Evolutionary conservation across 495 filamentous ascomycete genomes (phyloP), one percentile per base, ranked within the genome.

Genomic region (Lophiostoma macrostomum): DNA sequence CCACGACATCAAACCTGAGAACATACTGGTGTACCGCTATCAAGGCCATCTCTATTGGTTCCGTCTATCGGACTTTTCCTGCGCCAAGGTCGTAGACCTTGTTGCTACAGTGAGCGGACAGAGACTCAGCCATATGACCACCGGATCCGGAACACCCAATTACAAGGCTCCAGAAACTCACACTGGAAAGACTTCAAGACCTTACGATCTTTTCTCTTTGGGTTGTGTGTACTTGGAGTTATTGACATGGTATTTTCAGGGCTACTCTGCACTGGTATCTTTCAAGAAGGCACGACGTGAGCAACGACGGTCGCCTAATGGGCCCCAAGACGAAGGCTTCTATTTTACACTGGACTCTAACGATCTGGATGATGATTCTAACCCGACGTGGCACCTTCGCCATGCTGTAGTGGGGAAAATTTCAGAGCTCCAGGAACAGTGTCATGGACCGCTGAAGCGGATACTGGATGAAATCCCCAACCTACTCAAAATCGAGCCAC

Each of bases 1-100:
- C 14, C 50, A 53, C 28, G 39, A 53, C 39, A 36, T 53, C 28
- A 53, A 53, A 24, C 50, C 39, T 2, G 50, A 36, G 2, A 53
- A 53, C 39, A 44, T 53, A 5, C 30, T 53, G 16, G 46, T 50
- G 3, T 50, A 38, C 24, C 1, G 3, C 3, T 34, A 45, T 14
- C 10, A n/a, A 2, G 36, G 22, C 5, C 8, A 16, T 2, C 14
- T 19, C 6, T 20, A 43, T 16, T 53, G 38, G 19, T 35, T 53
- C 29, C 50, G 50, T 1, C 19, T 53, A 11, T 34, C 39, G 4
- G 50, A 44, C 19, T 53, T 41, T 29, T 31, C 36, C 4, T 53
- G 50, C 20, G 50, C 39, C 1, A 53, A 35, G 19, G 50, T 53
- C 12, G 50, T 36, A 4, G 22, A 44, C 19, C 27, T 44, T 11